These are phyloP conservation scores for Draba incana DNA, from an alignment of 345 rosid species.

Conservation along the genomic window DNA sequence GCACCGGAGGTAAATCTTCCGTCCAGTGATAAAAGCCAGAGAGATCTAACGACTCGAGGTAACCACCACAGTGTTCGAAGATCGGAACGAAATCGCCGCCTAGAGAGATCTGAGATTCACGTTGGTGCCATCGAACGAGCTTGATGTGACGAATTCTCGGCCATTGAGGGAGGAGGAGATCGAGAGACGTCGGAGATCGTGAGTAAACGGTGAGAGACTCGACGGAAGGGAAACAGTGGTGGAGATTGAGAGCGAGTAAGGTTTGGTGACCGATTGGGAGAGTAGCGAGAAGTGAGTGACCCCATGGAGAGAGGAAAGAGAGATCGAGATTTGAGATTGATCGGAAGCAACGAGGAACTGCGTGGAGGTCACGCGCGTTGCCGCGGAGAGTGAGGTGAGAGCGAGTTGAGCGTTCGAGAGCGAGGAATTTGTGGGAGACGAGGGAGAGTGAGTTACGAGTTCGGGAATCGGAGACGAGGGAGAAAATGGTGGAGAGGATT, in stretches of 20 bases:
- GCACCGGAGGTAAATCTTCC: constrained; percentile 84
- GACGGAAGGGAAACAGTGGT: constrained; percentile 58
- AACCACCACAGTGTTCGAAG: constrained; percentile 52
- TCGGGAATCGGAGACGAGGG: constrained; percentile 61
- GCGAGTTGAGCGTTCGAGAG: constrained; percentile 78
- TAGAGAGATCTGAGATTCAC: constrained; percentile 43
- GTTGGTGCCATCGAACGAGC: constrained; percentile 88
- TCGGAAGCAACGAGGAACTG: constrained; percentile 66
- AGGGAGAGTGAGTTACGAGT: constrained; percentile 75
- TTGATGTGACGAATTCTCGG: constrained; percentile 56
- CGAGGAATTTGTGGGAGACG: constrained; percentile 63
- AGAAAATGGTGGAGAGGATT: constrained; percentile 57
- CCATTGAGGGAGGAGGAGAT: constrained; percentile 69
- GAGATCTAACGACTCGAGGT: constrained; percentile 57
- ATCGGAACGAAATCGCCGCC: constrained; percentile 66
- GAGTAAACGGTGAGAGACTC: constrained; percentile 58
- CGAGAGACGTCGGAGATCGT: constrained; percentile 57
- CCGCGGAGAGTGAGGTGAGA: constrained; percentile 82
- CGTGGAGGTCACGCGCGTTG: constrained; percentile 67
- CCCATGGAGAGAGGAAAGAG: constrained; percentile 89
- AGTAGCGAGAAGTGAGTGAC: constrained; percentile 57
- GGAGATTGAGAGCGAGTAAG: constrained; percentile 60
- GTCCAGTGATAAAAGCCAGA: constrained; percentile 89
- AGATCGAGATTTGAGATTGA: constrained; percentile 71
- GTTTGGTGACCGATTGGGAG: constrained; percentile 47